Evolutionary conservation across 441 rosid genomes (phyloP), one percentile per base, ranked within the genome.

Genomic region (Populus hybrid): DNA sequence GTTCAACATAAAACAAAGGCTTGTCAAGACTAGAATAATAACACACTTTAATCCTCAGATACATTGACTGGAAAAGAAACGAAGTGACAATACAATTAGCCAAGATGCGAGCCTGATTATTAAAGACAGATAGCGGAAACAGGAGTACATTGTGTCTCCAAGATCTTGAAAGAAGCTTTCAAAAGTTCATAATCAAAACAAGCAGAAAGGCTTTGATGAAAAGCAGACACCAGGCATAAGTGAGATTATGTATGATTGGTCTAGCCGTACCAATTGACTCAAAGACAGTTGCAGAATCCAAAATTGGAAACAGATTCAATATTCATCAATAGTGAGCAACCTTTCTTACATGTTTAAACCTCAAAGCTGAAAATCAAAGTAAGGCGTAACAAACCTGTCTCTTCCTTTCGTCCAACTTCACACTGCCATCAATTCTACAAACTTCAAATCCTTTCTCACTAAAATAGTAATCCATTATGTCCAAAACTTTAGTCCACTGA

Each of bases 381-480:
- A 24, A 57, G 23, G 21, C 28, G 38, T 50, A 38, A 72, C 76
- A 73, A 76, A 97, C 99, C 99, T 97, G 99, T 82, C 90, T 89
- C 86, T 72, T 90, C 85, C 99, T 89, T 73, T 97, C 94, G 1
- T 91, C 92, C 82, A 94, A 82, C 67, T 83, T 92, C 83, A 97
- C 98, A 40, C 0, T 46, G 76, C 98, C 99, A 86, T 97, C 99
- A 82, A 97, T 97, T 81, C 98, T 89, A 81, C 98, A 97, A 75
- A 95, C 95, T 77, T 88, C 89, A 83, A 89, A 89, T 50, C 99
- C 98, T 80, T 87, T 97, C 80, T 92, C 98, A 84, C 93, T 89
- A 79, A 97, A 95, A 84, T 97, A 97, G 80, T 93, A 97, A 20
- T 97, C 98, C 97, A 97, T 97, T 81, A 97, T 90, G 79, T 97